Evolutionary conservation across 345 rosid genomes (phyloP).

Genomic region (Viola odorata): DNA sequence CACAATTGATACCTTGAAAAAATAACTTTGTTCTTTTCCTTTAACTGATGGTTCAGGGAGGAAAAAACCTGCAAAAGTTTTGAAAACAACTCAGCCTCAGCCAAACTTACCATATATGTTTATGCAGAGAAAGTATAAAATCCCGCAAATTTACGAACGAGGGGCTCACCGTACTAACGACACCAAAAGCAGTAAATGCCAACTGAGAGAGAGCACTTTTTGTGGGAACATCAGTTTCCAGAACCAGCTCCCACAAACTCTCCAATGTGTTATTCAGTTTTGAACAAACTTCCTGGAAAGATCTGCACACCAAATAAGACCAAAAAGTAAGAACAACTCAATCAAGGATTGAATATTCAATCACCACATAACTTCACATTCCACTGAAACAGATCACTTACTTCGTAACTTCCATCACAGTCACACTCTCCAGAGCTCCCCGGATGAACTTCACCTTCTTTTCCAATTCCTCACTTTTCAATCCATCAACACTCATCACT

Average conservation of each 20-base stretch:
- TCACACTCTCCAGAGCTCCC: conserved; percentile 53
- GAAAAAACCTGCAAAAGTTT: conserved; percentile 53
- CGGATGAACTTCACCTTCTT: conserved; percentile 38
- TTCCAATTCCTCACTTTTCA: conserved; percentile 24
- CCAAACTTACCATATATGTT: not conserved
- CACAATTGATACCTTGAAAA: conserved; percentile 50
- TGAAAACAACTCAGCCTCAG: conserved; percentile 4
- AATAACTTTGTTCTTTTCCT: conserved; percentile 47
- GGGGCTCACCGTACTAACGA: conserved; percentile 53
- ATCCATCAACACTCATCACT: conserved; percentile 17
- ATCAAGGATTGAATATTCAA: conserved; percentile 1
- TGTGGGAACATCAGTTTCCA: conserved; percentile 27
- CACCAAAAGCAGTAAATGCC: conserved; percentile 48
- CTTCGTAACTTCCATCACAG: conserved; percentile 52
- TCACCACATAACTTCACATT: not conserved
- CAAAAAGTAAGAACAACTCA: conserved; percentile 11
- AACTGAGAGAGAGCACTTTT: conserved; percentile 46
- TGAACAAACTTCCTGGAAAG: conserved; percentile 56
- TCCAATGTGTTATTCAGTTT: conserved; percentile 55
- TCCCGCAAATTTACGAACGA: not conserved
- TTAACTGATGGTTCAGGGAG: conserved; percentile 39
- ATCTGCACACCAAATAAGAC: conserved; percentile 42
- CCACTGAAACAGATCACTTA: conserved; percentile 34
- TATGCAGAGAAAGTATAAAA: not conserved
- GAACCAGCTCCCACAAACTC: conserved; percentile 45